These are phyloP conservation scores for Colletotrichum melonis DNA, from an alignment of 2,329 filamentous ascomycete genomes.

Conservation along the genomic window DNA sequence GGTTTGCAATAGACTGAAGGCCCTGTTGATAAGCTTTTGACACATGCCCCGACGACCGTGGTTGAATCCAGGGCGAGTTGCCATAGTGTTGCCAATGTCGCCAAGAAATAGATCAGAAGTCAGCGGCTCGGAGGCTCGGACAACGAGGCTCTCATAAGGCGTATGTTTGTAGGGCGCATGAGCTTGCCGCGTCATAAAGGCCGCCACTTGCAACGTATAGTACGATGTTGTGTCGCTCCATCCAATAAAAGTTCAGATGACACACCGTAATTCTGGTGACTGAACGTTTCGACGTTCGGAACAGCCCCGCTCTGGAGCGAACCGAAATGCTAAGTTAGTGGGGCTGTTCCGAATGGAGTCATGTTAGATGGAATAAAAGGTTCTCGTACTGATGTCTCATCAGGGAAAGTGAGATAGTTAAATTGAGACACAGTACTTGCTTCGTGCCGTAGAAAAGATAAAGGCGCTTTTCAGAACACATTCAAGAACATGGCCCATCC, in stretches of 20 bases:
- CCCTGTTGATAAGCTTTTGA: too few relatives aligned
- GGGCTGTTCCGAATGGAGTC: background rate
- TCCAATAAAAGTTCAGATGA: background rate
- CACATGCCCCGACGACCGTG: too few relatives aligned
- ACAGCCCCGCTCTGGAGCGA: background rate
- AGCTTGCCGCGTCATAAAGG: background rate
- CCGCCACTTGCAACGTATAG: background rate
- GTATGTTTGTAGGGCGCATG: background rate
- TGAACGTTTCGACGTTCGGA: background rate
- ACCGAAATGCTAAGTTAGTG: background rate
- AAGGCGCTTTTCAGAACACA: background rate
- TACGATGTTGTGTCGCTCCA: background rate
- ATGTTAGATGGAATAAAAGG: background rate
- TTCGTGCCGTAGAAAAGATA: background rate
- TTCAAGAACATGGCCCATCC: background rate
- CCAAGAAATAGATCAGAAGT: background rate
- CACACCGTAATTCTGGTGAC: background rate
- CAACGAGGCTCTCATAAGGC: background rate
- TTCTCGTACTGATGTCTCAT: background rate
- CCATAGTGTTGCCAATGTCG: too few relatives aligned
- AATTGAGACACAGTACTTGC: background rate
- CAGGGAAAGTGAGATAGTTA: background rate
- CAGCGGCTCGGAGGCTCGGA: background rate
- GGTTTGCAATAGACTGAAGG: too few relatives aligned
- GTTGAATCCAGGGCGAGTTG: too few relatives aligned